These are phyloP conservation scores for Plenodomus biglobosus DNA, from an alignment of 2,329 filamentous ascomycete species.

Conservation along the genomic window DNA sequence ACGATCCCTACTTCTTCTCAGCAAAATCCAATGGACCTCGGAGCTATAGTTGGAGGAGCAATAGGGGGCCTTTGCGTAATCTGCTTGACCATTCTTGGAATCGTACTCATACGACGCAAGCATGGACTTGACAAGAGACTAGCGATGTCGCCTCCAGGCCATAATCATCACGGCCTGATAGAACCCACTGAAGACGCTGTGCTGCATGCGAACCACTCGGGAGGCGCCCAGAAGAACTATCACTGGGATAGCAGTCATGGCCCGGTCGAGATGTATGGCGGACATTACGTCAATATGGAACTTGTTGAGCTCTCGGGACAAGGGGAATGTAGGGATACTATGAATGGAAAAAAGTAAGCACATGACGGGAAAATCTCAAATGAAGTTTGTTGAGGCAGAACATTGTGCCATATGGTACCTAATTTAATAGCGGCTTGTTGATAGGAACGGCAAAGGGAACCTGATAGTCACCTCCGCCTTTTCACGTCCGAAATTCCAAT, in stretches of 20 bases:
- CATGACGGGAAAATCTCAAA: too few species aligned
- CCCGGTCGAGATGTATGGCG: slow-evolving; percentile 12
- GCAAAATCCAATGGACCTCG: slow-evolving; percentile 6
- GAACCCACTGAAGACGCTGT: background rate
- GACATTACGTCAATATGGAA: slow-evolving; percentile 8
- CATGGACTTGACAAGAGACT: slow-evolving; percentile 2
- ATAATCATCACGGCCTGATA: slow-evolving; percentile 1
- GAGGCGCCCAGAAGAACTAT: slow-evolving; percentile 1
- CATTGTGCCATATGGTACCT: too few species aligned
- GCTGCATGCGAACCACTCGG: background rate
- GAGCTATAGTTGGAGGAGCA: slow-evolving; percentile 12
- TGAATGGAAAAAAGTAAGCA: slow-evolving; percentile 1
- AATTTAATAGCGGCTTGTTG: too few species aligned
- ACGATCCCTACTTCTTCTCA: background rate
- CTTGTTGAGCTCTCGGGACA: slow-evolving; percentile 9
- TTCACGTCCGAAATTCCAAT: too few species aligned
- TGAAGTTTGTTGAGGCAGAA: too few species aligned
- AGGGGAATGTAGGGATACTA: slow-evolving; percentile 1
- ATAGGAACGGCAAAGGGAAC: too few species aligned
- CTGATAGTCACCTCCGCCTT: too few species aligned
- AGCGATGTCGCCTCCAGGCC: slow-evolving; percentile 1
- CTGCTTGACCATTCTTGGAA: slow-evolving; percentile 11
- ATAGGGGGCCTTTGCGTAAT: slow-evolving; percentile 8
- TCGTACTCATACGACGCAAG: slow-evolving; percentile 13
- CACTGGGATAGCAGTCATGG: slow-evolving; percentile 8